These are phyloP conservation scores for Sanguinoderma infundibulare DNA, from an alignment of 1,284 basidiomycete genomes.

Conservation along the genomic window DNA sequence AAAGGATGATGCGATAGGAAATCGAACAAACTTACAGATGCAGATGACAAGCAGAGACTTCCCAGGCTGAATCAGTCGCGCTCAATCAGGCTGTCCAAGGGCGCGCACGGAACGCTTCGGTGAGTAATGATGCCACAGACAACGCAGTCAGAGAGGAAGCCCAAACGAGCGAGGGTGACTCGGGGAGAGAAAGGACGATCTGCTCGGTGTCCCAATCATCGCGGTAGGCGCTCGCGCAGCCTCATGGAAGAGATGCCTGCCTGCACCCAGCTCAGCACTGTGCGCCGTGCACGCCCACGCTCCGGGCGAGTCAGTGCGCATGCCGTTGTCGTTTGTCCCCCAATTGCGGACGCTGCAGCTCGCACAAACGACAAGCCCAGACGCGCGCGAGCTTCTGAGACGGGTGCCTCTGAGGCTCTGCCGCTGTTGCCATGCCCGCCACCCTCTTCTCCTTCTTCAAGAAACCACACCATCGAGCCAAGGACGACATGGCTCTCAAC, in stretches of 20 bases:
- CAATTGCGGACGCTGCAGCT: neutral
- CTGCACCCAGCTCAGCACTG: no score
- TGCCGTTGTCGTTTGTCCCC: constrained; percentile 5
- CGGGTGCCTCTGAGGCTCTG: neutral
- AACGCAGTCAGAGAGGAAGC: neutral
- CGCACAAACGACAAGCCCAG: neutral
- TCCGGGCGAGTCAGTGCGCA: constrained; percentile 3
- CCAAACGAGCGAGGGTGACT: constrained; percentile 16
- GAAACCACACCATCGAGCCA: constrained; percentile 14
- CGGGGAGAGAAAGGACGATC: constrained; percentile 10
- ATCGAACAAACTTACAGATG: neutral
- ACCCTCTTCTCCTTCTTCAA: constrained; percentile 22
- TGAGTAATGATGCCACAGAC: neutral
- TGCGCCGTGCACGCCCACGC: no score
- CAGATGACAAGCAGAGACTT: neutral
- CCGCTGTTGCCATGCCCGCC: constrained; percentile 5
- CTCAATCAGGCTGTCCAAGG: neutral
- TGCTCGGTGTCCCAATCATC: neutral
- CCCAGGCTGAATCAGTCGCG: neutral
- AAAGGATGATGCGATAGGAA: constrained; percentile 24
- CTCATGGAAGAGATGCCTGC: constrained; percentile 10
- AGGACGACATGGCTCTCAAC: constrained; percentile 2
- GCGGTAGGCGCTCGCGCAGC: constrained; percentile 4
- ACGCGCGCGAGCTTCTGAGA: constrained; percentile 1
- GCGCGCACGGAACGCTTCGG: no score